Base-by-base conservation (phyloP, 164 flowering plant genomes). In the Dillenia suffruticosa region DNA sequence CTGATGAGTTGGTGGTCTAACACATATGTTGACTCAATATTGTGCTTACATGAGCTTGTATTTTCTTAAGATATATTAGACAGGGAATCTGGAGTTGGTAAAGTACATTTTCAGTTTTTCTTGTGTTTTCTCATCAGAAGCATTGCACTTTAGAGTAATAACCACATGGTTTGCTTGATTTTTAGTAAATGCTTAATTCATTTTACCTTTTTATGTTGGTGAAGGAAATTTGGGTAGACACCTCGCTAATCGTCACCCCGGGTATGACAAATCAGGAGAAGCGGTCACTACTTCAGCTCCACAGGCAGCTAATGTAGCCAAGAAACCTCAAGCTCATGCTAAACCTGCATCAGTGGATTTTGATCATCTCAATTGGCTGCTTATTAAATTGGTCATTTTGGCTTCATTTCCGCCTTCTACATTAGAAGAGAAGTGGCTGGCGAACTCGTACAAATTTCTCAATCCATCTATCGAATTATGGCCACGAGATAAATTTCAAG, bases 221-320 rank as follows among this genome's bases (percentile, higher is more conserved):
- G 76, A 74, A 93, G 98, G 98, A 12, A 93, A 93, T 79, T 73
- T 93, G 80, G 98, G 98, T 63, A 85, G 97, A 67, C 98, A 93
- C 72, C 94, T 93, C 22, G 82, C 77, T 72, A 87, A 84, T 72
- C 89, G 96, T 26, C 98, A 93, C 79, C 95, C 97, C 50, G 98
- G 95, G 61, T 93, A 93, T 75, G 96, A 93, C 66, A 79, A 80
- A 63, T 48, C 81, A 22, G 81, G 78, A 49, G 82, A 78, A 62
- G 57, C 62, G 61, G 63, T 74, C 61, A 57, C 68, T 48, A 75
- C 11, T 58, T 63, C 85, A 52, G 59, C 79, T 22, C 71, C 81
- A 46, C 86, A 73, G 63, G 62, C 78, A 0, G 61, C 54, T 8
- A 57, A 71, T 63, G 68, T 68, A 54, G 59, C 62, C 43, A 90